Percentiles rank a stretch among this genome's conserved stretches.
Conservation (phyloP, 805 yeast genomes). For the Saccharomycopsis schoenii region DNA sequence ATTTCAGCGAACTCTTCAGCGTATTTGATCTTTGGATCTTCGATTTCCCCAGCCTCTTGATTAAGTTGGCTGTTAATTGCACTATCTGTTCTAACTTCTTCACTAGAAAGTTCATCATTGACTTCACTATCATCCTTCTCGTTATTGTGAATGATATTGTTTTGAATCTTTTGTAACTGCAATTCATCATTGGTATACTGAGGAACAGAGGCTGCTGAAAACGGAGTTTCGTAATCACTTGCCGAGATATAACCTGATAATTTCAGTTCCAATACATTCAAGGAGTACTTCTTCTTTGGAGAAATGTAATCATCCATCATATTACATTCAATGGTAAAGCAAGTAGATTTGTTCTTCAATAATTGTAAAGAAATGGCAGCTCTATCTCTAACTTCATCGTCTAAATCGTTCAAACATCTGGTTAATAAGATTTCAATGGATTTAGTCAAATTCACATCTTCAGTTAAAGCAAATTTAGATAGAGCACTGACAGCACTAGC, state of each 20-base stretch:
- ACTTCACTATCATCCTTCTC: conserved; percentile 21
- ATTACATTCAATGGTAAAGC: conserved; percentile 18
- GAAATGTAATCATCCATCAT: conserved; percentile 42
- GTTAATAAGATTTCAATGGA: conserved; percentile 67
- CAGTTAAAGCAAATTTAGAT: conserved; percentile 77
- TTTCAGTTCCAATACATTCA: conserved; percentile 69
- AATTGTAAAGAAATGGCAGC: conserved; percentile 79
- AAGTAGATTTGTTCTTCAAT: conserved; percentile 32
- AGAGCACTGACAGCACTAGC: conserved; percentile 92
- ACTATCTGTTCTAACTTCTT: conserved; percentile 22
- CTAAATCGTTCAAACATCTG: conserved; percentile 79
- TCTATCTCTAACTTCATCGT: conserved; percentile 97
- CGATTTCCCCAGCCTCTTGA: conserved; percentile 17
- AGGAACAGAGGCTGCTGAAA: conserved; percentile 65
- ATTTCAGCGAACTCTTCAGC: conserved; percentile 59
- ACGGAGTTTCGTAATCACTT: conserved; percentile 44
- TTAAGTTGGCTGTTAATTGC: conserved; percentile 22
- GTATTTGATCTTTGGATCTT: conserved; percentile 33
- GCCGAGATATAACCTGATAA: conserved; percentile 59
- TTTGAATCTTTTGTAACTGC: conserved; percentile 48
- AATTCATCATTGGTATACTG: conserved; percentile 56
- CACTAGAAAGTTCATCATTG: conserved; percentile 22
- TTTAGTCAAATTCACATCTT: conserved; percentile 54
- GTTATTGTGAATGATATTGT: conserved; percentile 23
- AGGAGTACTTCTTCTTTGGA: conserved; percentile 60